Evolutionary conservation across 2,329 filamentous ascomycete genomes (phyloP), one percentile per base, ranked within the genome.

Genomic region (Aspergillus sp.): DNA sequence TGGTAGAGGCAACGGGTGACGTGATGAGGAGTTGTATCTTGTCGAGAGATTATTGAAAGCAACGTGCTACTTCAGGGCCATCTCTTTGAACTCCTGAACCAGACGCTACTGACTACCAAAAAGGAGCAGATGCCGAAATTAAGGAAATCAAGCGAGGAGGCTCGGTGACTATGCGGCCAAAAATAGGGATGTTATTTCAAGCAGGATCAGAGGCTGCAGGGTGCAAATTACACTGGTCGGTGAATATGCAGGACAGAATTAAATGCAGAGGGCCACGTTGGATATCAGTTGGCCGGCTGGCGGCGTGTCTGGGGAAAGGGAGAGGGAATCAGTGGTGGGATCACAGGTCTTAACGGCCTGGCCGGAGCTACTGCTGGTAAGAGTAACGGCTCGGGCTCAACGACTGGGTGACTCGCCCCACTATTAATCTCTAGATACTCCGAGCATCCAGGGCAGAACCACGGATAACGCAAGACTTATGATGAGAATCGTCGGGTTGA

Each of bases 241-340:
- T 58, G 47, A 56, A 60, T 58, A 63, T 61, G 48, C 54, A 59
- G 49, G 50, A 56, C 45, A 58, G 49, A 51, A 37, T 17, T 27
- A 11, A 17, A 37, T 51, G 55, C 53, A 61, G 57, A 57, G 57
- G 57, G 63, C 62, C 60, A 66, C 63, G 63, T 66, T 66, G 64
- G 61, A 59, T 59, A 64, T 65, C 59, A 59, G 52, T 50, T 44
- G 27, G 48, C 55, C 58, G 60, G 55, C 60, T 59, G 57, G 57
- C 35, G 49, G 45, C 37, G 52, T 57, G 54, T 66, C 63, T 64
- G 63, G 63, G 63, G 63, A 65, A 55, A 56, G 55, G 54, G 56
- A 40, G 46, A 50, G 43, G 48, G 46, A 64, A 61, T 60, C 57
- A 58, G 62, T 64, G 55, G 33, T 45, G 47, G 43, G 56, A 64